Evolutionary conservation across 805 yeast genomes (phyloP).

Genomic region (Martiniozyma abietophila): DNA sequence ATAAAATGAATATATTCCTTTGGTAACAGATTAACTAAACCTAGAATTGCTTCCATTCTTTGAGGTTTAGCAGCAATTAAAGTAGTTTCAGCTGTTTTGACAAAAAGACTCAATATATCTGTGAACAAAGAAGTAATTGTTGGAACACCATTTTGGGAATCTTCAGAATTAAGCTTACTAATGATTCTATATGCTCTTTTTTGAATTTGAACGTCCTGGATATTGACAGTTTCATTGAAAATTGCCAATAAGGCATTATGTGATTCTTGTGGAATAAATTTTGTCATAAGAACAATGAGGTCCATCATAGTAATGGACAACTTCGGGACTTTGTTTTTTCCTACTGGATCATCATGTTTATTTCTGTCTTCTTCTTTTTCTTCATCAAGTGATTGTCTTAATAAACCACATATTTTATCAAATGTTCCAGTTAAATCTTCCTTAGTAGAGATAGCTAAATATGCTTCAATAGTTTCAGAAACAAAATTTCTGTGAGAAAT

Average conservation of each 20-base stretch:
- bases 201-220: conserved; percentile 61
- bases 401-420: conserved; percentile 72
- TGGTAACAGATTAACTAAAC: conserved; percentile 57
- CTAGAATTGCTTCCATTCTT: conserved; percentile 59
- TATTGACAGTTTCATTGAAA: conserved; percentile 56
- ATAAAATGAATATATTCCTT: conserved; percentile 59
- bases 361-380: conserved; percentile 31
- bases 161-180: conserved; percentile 58
- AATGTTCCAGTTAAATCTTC: conserved; percentile 68
- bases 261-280: conserved; percentile 63
- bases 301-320: conserved; percentile 85
- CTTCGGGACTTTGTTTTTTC: conserved; percentile 33
- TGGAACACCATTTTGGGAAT: conserved; percentile 44
- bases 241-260: conserved; percentile 72
- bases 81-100: conserved; percentile 47
- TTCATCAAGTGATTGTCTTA: conserved; percentile 65
- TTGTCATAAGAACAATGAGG: conserved; percentile 76
- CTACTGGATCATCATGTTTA: conserved; percentile 26
- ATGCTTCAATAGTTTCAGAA: conserved; percentile 78
- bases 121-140: conserved; percentile 44
- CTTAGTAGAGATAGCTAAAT: conserved; percentile 57
- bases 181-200: conserved; percentile 83
- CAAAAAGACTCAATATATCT: conserved; percentile 51
- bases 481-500: conserved; percentile 79
- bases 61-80: conserved; percentile 73